Conservation (phyloP, 805 yeast species). For the Brettanomyces nanus region DNA sequence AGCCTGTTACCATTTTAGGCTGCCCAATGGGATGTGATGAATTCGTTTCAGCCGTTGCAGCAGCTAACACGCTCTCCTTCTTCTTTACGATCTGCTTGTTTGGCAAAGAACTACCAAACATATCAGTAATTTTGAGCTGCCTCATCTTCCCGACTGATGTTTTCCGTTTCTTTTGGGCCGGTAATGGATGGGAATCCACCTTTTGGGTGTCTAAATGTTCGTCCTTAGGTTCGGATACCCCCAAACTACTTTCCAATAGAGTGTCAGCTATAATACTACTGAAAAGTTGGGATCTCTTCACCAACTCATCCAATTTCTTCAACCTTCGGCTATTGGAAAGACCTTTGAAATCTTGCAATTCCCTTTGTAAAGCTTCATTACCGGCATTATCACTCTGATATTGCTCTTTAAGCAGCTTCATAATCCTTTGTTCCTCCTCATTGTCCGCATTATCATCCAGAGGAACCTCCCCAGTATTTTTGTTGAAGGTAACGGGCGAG, state of each 20-base stretch:
- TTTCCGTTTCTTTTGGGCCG: constrained; percentile 16
- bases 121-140: constrained; percentile 13
- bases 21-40: constrained; percentile 26
- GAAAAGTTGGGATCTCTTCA: constrained; percentile 82
- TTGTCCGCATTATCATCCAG: constrained; percentile 7
- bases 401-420: constrained; percentile 15
- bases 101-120: constrained; percentile 3
- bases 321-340: constrained; percentile 51
- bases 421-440: constrained; percentile 18
- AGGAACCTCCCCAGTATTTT: too few relatives aligned
- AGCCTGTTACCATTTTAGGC: constrained; percentile 48
- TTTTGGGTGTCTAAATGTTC: constrained; percentile 4
- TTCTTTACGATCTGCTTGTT: constrained; percentile 2
- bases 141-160: constrained; percentile 10
- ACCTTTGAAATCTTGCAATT: constrained; percentile 33
- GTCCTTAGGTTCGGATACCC: constrained; percentile 7
- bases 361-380: constrained; percentile 15
- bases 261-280: constrained; percentile 82
- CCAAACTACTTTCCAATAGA: constrained; percentile 42
- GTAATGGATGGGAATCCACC: not conserved
- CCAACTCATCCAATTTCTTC: constrained; percentile 59
- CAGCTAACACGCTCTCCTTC: constrained; percentile 11
- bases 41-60: constrained; percentile 5
- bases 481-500: too few relatives aligned
- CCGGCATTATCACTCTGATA: constrained; percentile 6